phyloP scores from a whole-genome alignment of 495 filamentous ascomycete species.

The Penicillium angulare region DNA sequence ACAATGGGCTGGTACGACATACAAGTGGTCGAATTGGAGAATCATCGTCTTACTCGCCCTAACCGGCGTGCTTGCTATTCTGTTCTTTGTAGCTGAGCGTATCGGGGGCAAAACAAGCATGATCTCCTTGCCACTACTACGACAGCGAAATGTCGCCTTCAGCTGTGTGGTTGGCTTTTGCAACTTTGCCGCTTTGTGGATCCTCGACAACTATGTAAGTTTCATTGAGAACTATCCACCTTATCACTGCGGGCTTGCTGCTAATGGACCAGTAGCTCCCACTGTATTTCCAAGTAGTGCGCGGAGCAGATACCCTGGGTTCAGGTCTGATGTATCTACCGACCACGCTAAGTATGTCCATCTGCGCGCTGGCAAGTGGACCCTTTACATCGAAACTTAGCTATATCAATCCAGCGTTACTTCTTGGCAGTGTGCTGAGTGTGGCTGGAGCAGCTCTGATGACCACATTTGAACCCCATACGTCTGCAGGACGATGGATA shows the following conservation, averaged over 20 bases:
- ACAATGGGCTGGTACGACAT: slow-evolving; percentile 3
- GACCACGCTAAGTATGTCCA: background rate
- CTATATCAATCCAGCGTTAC: background rate
- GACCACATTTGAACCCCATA: background rate
- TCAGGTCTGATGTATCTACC: slow-evolving; percentile 2
- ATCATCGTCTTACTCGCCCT: background rate
- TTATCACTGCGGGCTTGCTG: background rate
- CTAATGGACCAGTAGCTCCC: background rate
- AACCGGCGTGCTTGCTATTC: background rate
- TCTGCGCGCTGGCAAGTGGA: background rate
- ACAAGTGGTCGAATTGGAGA: slow-evolving; percentile 1
- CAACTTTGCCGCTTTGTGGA: background rate
- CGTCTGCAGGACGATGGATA: background rate
- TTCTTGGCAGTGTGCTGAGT: background rate
- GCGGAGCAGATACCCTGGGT: background rate
- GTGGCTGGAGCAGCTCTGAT: background rate
- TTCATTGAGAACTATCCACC: background rate
- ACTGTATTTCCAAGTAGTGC: background rate
- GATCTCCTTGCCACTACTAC: background rate
- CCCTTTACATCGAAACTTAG: background rate
- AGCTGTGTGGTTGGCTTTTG: slow-evolving; percentile 1
- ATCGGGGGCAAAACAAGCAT: background rate
- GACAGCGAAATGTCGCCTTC: slow-evolving; percentile 4
- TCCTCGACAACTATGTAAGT: slow-evolving; percentile 2
- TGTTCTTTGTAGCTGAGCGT: background rate